Evolutionary conservation across 805 yeast genomes (phyloP), one percentile per base, ranked within the genome.

Genomic region (Starmerella sp.): DNA sequence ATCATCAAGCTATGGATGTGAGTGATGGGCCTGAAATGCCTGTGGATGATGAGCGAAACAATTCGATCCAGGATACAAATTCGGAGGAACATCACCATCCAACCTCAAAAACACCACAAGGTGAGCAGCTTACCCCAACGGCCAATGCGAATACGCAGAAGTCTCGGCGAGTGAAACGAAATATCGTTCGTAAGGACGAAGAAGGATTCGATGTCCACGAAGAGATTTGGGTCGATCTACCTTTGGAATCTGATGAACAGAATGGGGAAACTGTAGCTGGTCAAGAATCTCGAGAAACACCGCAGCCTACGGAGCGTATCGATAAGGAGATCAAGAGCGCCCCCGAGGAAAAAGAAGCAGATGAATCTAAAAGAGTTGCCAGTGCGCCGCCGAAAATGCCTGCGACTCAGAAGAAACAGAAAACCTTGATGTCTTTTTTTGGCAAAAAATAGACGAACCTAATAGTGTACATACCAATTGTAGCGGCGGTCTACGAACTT

Each of bases 181-280:
- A 31, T 9, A 30, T 53, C 29, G 28, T 43, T 36, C 44, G 48
- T 6, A 28, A 53, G 15, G 56, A 48, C 31, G 57, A 43, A 9
- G 57, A 54, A 8, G 57, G 57, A 7, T 50, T 50, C 29, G 53
- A 50, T 34, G 41, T 45, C 10, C 47, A 42, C 10, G 32, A 50
- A 22, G 36, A 31, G n/a, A 38, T 50, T 5, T 50, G 45, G 45
- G 57, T 39, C 8, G 57, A 54, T n/a, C 48, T 17, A n/a, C 49
- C 54, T 5, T 5, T 44, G 8, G 49, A 30, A 14, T 29, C 47
- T 28, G 29, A 14, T 44, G 22, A 22, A 32, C 35, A 32, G 35
- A 32, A 10, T 32, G 11, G 11, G 35, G 35, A 22, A 22, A 2
- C 3, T 22, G 22, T 22, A 22, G 22, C 22, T 22, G 22, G 22